phyloP scores from a whole-genome alignment of 164 flowering plant genomes.

The Vitis cinerea region DNA sequence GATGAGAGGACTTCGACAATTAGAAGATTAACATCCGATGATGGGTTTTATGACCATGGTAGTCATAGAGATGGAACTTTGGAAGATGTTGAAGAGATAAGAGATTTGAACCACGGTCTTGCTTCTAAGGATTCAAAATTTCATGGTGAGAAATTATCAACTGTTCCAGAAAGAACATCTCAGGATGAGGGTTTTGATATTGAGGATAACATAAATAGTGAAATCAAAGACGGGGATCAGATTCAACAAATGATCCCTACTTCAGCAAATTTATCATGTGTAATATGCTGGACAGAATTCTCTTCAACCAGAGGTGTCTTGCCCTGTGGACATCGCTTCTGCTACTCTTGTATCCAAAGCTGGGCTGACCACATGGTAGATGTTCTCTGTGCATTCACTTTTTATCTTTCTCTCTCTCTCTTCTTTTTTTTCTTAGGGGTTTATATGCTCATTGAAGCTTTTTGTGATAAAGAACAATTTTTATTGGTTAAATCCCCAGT shows the following conservation, averaged over 20 bases:
- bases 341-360: constrained; percentile 81
- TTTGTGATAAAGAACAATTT: not conserved
- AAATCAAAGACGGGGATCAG: constrained; percentile 10
- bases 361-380: constrained; percentile 90
- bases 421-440: not conserved
- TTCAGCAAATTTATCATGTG: constrained; percentile 70
- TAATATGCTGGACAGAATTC: constrained; percentile 90
- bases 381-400: constrained; percentile 1
- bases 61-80: constrained; percentile 8
- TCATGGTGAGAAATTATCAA: constrained; percentile 11
- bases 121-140: constrained; percentile 16
- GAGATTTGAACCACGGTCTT: constrained; percentile 12
- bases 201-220: constrained; percentile 18
- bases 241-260: constrained; percentile 20
- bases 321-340: constrained; percentile 94
- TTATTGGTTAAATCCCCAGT: no score
- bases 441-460: not conserved
- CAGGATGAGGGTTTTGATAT: constrained; percentile 16
- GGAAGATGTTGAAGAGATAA: constrained; percentile 25
- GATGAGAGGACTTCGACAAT: constrained; percentile 9
- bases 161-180: constrained; percentile 14
- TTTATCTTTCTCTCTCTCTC: not conserved
- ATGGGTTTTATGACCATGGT: constrained; percentile 3
- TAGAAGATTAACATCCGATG: constrained; percentile 14
- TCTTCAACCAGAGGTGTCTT: constrained; percentile 78